Conservation (phyloP, 768 basidiomycete genomes). For the Amanita fuliginea region DNA sequence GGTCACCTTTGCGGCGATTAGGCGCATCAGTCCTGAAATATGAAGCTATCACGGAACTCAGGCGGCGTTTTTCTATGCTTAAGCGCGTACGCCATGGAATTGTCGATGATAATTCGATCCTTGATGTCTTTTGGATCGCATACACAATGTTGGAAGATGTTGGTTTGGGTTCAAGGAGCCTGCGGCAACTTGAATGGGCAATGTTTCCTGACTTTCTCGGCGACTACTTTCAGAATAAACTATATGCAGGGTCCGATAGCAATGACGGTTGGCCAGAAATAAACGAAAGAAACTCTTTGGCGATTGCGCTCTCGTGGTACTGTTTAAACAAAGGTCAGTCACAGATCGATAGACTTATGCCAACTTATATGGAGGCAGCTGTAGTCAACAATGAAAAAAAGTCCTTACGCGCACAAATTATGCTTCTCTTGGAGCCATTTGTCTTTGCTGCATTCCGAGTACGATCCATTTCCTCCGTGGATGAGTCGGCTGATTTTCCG, state of each 20-base stretch:
- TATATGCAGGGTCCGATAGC: conserved; percentile 24
- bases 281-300: conserved; percentile 33
- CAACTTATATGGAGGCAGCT: conserved; percentile 12
- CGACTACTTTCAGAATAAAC: conserved; percentile 24
- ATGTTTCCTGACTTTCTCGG: conserved; percentile 29
- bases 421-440: conserved; percentile 29
- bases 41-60: conserved; percentile 32
- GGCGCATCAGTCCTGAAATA: conserved; percentile 15
- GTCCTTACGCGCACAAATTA: conserved; percentile 20
- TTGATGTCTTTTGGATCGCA: conserved; percentile 38
- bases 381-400: conserved; percentile 22
- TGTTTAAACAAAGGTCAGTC: conserved; percentile 8
- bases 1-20: conserved; percentile 29
- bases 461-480: conserved; percentile 15
- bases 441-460: conserved; percentile 41
- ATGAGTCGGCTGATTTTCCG: conserved; percentile 9
- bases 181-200: conserved; percentile 33
- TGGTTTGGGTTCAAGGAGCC: conserved; percentile 31
- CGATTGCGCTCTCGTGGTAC: conserved; percentile 37
- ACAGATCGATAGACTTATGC: neutral
- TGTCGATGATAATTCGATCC: conserved; percentile 24
- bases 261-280: conserved; percentile 40
- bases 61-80: conserved; percentile 32
- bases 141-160: conserved; percentile 52
- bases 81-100: conserved; percentile 29